These are phyloP conservation scores for Carex arenaria DNA, from an alignment of 202 grass and related monocot genomes.

Conservation along the genomic window DNA sequence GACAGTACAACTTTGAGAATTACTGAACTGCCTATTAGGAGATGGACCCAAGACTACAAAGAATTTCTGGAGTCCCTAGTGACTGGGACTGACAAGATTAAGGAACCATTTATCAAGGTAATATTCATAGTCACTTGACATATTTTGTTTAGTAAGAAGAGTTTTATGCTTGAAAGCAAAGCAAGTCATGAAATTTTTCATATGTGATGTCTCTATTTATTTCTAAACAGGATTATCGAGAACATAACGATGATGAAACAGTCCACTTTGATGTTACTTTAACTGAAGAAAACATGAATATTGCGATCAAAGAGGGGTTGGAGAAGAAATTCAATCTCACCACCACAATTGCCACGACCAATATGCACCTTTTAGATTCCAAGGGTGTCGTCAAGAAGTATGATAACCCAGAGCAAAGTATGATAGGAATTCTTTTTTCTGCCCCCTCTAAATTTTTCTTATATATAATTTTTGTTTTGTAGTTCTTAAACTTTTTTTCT, in stretches of 20 bases:
- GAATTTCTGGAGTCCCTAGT: constrained; percentile 43
- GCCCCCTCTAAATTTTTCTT: background rate
- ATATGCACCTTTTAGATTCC: constrained; percentile 42
- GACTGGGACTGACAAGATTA: constrained; percentile 40
- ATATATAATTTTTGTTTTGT: background rate
- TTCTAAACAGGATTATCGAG: constrained; percentile 34
- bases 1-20: constrained; percentile 34
- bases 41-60: constrained; percentile 53
- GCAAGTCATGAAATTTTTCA: background rate
- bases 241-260: constrained; percentile 10
- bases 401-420: constrained; percentile 40
- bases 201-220: background rate
- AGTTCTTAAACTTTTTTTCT: background rate
- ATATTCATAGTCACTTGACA: background rate
- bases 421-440: background rate
- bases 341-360: constrained; percentile 34
- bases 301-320: constrained; percentile 36
- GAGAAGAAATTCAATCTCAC: constrained; percentile 47
- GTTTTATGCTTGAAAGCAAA: constrained; percentile 1
- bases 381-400: constrained; percentile 41
- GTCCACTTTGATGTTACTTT: constrained; percentile 39
- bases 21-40: constrained; percentile 33
- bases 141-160: background rate
- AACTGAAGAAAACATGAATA: constrained; percentile 43
- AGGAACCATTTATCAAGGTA: constrained; percentile 52